These are phyloP conservation scores for Paxillus ammoniavirescens DNA, from an alignment of 768 basidiomycete species.

Conservation along the genomic window DNA sequence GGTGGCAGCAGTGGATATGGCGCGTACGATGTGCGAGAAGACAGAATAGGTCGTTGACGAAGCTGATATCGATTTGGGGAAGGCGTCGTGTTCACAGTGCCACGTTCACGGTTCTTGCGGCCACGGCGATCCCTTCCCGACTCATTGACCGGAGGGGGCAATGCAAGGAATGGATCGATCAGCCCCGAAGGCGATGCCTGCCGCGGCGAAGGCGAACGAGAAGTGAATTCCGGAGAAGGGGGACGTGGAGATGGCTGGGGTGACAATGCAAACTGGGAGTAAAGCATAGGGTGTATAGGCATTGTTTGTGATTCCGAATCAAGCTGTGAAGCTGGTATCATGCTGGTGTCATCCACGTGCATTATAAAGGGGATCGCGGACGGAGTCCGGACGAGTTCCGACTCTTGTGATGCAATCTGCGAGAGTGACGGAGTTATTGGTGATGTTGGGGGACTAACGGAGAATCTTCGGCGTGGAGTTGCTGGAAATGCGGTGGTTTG, in stretches of 20 bases:
- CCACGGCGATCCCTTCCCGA: constrained; percentile 1
- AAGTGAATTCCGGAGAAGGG: constrained; percentile 4
- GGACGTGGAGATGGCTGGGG: constrained; percentile 13
- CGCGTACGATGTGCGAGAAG: constrained; percentile 12
- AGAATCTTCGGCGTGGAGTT: constrained; percentile 6
- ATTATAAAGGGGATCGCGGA: constrained; percentile 28
- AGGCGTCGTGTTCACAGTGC: not conserved
- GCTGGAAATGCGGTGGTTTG: constrained; percentile 6
- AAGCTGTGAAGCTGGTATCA: constrained; percentile 37
- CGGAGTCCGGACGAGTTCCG: constrained; percentile 50
- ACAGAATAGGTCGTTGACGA: constrained; percentile 25
- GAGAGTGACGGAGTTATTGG: constrained; percentile 29
- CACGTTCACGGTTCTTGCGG: constrained; percentile 11
- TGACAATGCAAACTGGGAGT: constrained; percentile 37
- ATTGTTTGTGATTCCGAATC: constrained; percentile 32
- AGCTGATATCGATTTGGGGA: constrained; percentile 28
- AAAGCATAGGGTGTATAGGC: constrained; percentile 32
- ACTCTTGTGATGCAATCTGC: constrained; percentile 40
- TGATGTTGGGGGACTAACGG: constrained; percentile 24
- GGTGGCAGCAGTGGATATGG: constrained; percentile 3
- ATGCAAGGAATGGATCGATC: constrained; percentile 7
- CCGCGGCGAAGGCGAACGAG: constrained; percentile 5
- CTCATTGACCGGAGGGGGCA: constrained; percentile 9
- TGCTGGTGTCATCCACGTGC: constrained; percentile 32
- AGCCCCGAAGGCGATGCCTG: constrained; percentile 6